Percentiles rank a stretch among this genome's conserved stretches.
Conservation (phyloP, 768 basidiomycete species). For the Mycena sanguinolenta region DNA sequence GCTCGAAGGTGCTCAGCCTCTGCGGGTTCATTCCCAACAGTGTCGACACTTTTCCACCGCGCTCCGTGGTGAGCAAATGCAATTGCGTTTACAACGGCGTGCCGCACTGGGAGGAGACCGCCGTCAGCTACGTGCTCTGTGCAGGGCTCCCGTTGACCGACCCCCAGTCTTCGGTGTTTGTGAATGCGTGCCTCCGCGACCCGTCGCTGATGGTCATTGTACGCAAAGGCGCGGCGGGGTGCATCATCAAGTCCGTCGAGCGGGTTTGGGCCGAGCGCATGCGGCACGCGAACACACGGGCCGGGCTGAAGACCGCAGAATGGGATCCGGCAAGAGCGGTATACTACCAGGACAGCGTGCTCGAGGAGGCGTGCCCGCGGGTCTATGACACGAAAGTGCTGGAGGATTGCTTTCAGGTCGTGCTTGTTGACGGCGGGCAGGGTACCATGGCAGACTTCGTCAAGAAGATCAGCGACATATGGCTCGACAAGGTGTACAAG, state of each 20-base stretch:
- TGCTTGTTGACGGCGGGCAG: slow-evolving; percentile 43
- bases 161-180: slow-evolving; percentile 44
- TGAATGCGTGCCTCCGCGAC: slow-evolving; percentile 47
- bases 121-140: slow-evolving; percentile 42
- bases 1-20: slow-evolving; percentile 44
- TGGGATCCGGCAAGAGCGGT: slow-evolving; percentile 43
- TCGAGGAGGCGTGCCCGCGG: slow-evolving; percentile 42
- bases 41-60: slow-evolving; percentile 40
- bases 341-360: slow-evolving; percentile 38
- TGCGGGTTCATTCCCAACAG: slow-evolving; percentile 47
- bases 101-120: slow-evolving; percentile 47
- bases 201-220: slow-evolving; percentile 48
- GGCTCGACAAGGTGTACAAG: slow-evolving; percentile 44
- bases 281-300: slow-evolving; percentile 44
- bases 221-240: slow-evolving; percentile 45
- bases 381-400: slow-evolving; percentile 35
- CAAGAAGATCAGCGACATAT: slow-evolving; percentile 42
- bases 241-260: slow-evolving; percentile 42
- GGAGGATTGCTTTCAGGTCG: slow-evolving; percentile 47
- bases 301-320: slow-evolving; percentile 38
- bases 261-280: slow-evolving; percentile 45
- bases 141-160: slow-evolving; percentile 45
- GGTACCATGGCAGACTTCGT: slow-evolving; percentile 48
- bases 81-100: slow-evolving; percentile 36
- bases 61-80: slow-evolving; percentile 41